Percentiles rank a stretch among this genome's conserved stretches.
Conservation (phyloP, 331 rosid genomes). For the Prunus yedoensis region DNA sequence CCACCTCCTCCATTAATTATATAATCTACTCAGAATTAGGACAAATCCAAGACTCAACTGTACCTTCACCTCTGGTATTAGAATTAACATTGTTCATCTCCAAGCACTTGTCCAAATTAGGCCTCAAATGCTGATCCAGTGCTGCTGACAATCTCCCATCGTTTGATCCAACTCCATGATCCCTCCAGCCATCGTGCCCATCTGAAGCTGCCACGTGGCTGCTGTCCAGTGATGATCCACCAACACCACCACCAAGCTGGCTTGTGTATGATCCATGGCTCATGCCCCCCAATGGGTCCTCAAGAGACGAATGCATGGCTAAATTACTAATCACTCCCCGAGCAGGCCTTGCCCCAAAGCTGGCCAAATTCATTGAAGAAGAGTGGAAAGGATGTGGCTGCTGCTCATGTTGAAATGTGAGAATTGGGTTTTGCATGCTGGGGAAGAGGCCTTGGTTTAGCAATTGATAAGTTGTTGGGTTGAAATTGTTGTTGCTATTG, state of each 20-base stretch:
- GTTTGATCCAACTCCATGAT: background rate
- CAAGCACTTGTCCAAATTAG: constrained; percentile 34
- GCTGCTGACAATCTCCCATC: constrained; percentile 3
- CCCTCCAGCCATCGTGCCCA: background rate
- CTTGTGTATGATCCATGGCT: constrained; percentile 9
- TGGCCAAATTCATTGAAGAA: constrained; percentile 21
- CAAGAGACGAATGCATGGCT: constrained; percentile 7
- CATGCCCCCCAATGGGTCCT: constrained; percentile 8
- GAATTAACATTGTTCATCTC: constrained; percentile 28
- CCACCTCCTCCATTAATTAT: constrained; percentile 26
- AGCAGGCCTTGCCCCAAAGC: constrained; percentile 37
- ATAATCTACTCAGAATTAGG: constrained; percentile 46
- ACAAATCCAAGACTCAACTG: constrained; percentile 76
- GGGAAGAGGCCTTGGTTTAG: constrained; percentile 32
- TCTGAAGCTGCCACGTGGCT: background rate
- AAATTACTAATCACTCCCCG: background rate
- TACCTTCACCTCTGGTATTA: constrained; percentile 49
- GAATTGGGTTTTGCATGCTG: constrained; percentile 47
- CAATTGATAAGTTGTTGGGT: constrained; percentile 22
- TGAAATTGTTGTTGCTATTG: constrained; percentile 22
- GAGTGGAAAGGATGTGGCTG: constrained; percentile 25
- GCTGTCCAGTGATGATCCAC: background rate
- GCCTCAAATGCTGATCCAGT: constrained; percentile 23
- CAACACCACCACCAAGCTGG: background rate
- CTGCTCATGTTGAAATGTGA: constrained; percentile 42